Percentiles rank a stretch among this genome's conserved stretches.
These are phyloP conservation scores for Xylariaceae sp. DNA, from an alignment of 2,329 filamentous ascomycete genomes.

Conservation along the genomic window DNA sequence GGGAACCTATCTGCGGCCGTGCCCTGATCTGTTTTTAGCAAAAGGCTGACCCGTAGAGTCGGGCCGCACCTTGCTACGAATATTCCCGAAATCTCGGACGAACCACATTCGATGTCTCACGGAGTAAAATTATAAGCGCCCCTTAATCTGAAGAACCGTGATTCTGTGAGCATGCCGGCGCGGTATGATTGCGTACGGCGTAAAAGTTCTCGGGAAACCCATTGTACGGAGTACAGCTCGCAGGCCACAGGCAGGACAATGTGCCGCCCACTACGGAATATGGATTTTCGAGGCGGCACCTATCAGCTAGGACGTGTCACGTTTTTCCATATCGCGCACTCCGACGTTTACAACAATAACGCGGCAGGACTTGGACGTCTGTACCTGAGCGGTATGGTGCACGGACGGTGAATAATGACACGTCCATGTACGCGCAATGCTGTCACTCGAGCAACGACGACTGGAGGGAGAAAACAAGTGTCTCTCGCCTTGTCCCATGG, in stretches of 20 bases:
- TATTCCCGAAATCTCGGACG: neutral
- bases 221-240: neutral
- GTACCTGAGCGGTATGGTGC: constrained; percentile 1
- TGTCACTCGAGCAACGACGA: neutral
- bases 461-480: neutral
- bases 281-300: neutral
- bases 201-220: neutral
- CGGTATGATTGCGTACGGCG: neutral
- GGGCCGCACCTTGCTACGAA: constrained; percentile 1
- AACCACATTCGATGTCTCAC: too few relatives aligned
- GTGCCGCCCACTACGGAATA: too few relatives aligned
- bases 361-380: neutral
- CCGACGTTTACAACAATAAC: neutral
- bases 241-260: neutral
- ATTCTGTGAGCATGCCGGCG: neutral
- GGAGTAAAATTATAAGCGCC: neutral
- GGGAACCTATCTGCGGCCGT: neutral
- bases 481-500: neutral
- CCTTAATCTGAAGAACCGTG: neutral
- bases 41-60: constrained; percentile 5
- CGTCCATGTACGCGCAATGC: neutral
- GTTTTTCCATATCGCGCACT: neutral
- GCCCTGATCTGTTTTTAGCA: neutral
- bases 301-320: constrained; percentile 4
- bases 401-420: constrained; percentile 1